Conservation (phyloP, 768 basidiomycete species). For the Polyporus arcularius region DNA sequence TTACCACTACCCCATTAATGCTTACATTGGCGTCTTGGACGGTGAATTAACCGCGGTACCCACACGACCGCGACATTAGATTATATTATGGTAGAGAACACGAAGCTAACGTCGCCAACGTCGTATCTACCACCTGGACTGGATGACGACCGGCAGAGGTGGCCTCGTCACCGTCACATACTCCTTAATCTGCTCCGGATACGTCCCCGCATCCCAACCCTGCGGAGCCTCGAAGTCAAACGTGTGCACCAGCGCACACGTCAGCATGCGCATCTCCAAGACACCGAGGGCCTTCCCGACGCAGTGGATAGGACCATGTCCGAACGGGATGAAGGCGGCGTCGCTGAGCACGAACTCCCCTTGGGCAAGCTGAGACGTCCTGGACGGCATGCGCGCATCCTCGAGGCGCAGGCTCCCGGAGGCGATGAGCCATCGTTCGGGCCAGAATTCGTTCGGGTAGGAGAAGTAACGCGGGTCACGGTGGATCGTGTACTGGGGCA, state of each 20-base stretch:
- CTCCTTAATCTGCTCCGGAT: constrained; percentile 30
- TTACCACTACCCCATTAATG: constrained; percentile 39
- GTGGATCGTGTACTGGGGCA: constrained; percentile 45
- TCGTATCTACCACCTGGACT: background rate
- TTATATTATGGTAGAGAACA: no score
- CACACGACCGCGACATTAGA: no score
- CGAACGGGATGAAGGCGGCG: constrained; percentile 42
- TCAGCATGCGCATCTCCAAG: constrained; percentile 33
- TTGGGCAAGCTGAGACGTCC: background rate
- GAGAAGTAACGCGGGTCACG: constrained; percentile 47
- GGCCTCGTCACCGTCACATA: constrained; percentile 29
- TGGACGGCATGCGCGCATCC: background rate
- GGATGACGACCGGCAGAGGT: constrained; percentile 19
- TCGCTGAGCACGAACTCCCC: constrained; percentile 22
- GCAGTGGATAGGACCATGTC: constrained; percentile 51
- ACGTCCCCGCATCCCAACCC: constrained; percentile 29
- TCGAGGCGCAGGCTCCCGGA: background rate
- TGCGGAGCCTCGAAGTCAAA: constrained; percentile 34
- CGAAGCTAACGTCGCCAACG: no score
- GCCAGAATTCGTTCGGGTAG: constrained; percentile 42
- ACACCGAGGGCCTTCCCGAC: constrained; percentile 46
- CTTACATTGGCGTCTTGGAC: background rate
- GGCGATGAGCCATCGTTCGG: constrained; percentile 41
- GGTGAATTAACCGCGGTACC: no score
- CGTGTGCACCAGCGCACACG: constrained; percentile 33